Conservation (phyloP, 257 asterid genomes). For the Fraxinus anomala region DNA sequence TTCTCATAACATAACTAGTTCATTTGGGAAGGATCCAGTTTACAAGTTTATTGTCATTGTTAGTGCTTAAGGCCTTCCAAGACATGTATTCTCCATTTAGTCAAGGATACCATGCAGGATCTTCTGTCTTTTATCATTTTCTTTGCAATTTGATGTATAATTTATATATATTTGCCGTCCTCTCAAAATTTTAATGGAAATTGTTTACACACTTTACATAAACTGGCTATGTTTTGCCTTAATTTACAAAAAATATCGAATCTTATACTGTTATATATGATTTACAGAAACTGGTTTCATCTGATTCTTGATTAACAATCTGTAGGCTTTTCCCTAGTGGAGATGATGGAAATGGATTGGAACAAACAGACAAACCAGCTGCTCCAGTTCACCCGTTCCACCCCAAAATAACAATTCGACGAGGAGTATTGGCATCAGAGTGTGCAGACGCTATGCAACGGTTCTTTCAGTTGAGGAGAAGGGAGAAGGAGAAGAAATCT, state of each 20-base stretch:
- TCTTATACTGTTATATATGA: not conserved
- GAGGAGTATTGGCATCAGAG: constrained; percentile 51
- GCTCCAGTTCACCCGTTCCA: constrained; percentile 97
- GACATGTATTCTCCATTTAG: not conserved
- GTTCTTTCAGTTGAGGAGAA: not conserved
- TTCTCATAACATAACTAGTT: not conserved
- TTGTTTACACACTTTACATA: no score
- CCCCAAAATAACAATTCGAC: constrained; percentile 70
- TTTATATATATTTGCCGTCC: not conserved
- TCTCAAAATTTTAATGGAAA: no score
- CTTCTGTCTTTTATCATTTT: not conserved
- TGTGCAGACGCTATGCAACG: not conserved
- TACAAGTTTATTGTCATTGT: not conserved
- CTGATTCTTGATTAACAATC: not conserved
- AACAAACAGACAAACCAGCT: constrained; percentile 61
- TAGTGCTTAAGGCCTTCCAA: not conserved
- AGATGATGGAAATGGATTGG: constrained; percentile 51
- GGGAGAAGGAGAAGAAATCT: constrained; percentile 53
- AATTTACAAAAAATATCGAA: no score
- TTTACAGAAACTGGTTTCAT: not conserved
- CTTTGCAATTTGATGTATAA: not conserved
- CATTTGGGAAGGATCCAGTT: not conserved
- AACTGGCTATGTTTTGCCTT: no score
- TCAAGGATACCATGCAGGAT: not conserved
- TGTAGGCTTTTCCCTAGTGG: constrained; percentile 86